Base-by-base conservation (phyloP, 768 basidiomycete genomes). In the Rubroboletus pulcherrimus region DNA sequence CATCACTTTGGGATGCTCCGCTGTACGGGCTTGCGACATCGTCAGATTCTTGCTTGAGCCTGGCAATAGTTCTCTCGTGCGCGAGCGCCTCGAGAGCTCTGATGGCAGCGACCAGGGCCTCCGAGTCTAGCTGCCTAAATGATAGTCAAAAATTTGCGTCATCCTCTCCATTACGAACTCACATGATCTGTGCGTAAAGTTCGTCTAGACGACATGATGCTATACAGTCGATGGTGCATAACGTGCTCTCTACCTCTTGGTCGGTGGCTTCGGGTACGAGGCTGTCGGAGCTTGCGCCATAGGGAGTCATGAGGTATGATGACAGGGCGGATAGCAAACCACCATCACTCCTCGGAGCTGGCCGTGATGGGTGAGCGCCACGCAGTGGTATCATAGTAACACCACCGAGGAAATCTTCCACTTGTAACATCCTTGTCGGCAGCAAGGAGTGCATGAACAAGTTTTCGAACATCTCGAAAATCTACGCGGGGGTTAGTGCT, bases 321-420 rank as follows among this genome's bases (percentile, higher is more conserved):
- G 96, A 98, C 51, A 99, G 71, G 0, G 97, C 85, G 9, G 95
- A 98, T 14, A 99, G 77, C 19, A 99, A 75, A 19, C 97, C 97
- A n/a, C 89, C 91, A 54, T 98, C 96, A 47, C 76, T 82, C 70
- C 88, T 77, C 30, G 83, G 73, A 44, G 84, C 77, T 42, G 82
- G 73, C 46, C 83, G 81, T 30, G 82, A 77, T 2, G 89, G 83
- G 59, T 85, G 80, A 60, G 81, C 82, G 24, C 91, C 84, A 57
- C 88, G 85, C 42, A 98, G 78, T 26, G 97, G 96, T 62, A 98
- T 98, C 77, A 86, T 87, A 7, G 92, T 89, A 33, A 87, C 84
- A 15, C 94, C 95, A n/a, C 93, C 93, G 9, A 98, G 81, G 75
- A 99, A 98, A 67, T 98, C 97, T 68, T 97, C 96, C 91, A 97